Evolutionary conservation across 2,329 filamentous ascomycete genomes (phyloP).

Genomic region (Myriosclerotinia curreyana): DNA sequence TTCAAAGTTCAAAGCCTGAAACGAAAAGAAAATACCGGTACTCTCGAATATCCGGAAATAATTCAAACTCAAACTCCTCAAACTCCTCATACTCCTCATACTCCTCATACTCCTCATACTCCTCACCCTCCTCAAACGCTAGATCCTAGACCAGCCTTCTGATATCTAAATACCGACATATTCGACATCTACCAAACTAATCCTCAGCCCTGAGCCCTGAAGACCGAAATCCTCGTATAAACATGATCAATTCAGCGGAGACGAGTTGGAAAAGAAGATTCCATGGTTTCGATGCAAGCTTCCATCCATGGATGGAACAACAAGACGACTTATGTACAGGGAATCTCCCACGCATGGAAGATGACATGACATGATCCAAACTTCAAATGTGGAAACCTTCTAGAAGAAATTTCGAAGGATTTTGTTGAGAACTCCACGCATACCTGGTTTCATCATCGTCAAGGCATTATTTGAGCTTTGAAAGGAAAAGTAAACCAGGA

Average conservation of each 20-base stretch:
- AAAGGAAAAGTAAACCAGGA: not conserved
- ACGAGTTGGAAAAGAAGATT: not conserved
- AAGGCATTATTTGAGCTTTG: not conserved
- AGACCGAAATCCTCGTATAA: not conserved
- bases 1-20: not conserved
- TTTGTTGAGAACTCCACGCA: slow-evolving; percentile 14
- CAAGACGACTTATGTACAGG: too few species aligned
- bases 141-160: slow-evolving; percentile 3
- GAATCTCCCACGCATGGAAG: not conserved
- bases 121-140: not conserved
- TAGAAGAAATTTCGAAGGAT: slow-evolving; percentile 21
- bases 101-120: not conserved
- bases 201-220: slow-evolving; percentile 5
- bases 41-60: not conserved
- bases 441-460: not conserved
- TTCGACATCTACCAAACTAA: not conserved
- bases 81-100: not conserved
- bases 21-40: not conserved
- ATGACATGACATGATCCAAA: slow-evolving; percentile 2
- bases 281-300: slow-evolving; percentile 2
- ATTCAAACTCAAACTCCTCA: not conserved
- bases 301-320: not conserved
- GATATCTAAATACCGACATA: not conserved
- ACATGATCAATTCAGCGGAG: not conserved
- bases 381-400: slow-evolving; percentile 7